Conservation (phyloP, 495 filamentous ascomycete species). For the Clavariopsis aquatica region DNA sequence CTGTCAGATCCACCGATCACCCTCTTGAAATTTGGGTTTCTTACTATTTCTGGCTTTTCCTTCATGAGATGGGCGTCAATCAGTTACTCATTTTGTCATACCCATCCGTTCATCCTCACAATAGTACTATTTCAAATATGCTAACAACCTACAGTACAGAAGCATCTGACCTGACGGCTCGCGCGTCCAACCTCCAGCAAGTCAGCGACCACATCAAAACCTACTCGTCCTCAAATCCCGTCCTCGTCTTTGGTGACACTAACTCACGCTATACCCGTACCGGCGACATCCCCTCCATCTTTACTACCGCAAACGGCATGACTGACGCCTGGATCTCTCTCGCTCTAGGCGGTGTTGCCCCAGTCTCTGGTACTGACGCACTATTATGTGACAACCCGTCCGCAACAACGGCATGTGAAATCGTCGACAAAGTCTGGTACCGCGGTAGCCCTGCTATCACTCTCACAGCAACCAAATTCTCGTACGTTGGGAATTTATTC, state of each 20-base stretch:
- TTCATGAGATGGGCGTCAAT: no score
- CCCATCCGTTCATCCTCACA: no score
- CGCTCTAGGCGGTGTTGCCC: slow-evolving; percentile 49
- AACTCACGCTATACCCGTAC: slow-evolving; percentile 60
- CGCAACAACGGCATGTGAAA: slow-evolving; percentile 55
- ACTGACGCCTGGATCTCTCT: slow-evolving; percentile 58
- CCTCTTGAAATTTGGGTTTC: not conserved
- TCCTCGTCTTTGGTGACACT: slow-evolving; percentile 61
- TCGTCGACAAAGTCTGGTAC: slow-evolving; percentile 65
- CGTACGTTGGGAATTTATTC: slow-evolving; percentile 55
- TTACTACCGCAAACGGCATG: slow-evolving; percentile 48
- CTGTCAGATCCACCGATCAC: no score
- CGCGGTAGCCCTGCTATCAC: slow-evolving; percentile 51
- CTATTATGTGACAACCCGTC: slow-evolving; percentile 54
- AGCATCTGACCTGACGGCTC: slow-evolving; percentile 51
- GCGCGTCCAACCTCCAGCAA: slow-evolving; percentile 58
- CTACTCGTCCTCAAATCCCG: slow-evolving; percentile 57
- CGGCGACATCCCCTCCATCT: slow-evolving; percentile 49
- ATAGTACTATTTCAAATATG: not conserved
- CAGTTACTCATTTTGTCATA: no score
- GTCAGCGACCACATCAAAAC: slow-evolving; percentile 56
- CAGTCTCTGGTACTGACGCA: slow-evolving; percentile 45
- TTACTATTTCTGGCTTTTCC: not conserved
- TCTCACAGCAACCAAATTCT: slow-evolving; percentile 49
- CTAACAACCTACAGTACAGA: slow-evolving; percentile 41